Percentiles rank a stretch among this genome's conserved stretches.
phyloP scores from a whole-genome alignment of 2,329 filamentous ascomycete genomes.

The Hypoxylon sp. region DNA sequence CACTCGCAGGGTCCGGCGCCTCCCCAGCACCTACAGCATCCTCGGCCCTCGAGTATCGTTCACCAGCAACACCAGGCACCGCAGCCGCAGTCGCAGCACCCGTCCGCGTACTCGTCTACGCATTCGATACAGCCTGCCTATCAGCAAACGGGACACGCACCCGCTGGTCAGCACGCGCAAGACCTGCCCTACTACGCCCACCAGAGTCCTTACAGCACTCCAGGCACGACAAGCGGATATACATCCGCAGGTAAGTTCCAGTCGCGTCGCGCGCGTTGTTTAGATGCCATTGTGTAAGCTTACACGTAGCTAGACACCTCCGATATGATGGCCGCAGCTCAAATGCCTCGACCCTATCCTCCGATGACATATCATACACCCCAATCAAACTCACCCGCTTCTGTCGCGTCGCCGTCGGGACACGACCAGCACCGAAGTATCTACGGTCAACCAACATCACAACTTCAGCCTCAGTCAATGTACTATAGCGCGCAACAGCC shows the following conservation, averaged over 20 bases:
- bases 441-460: slow-evolving; percentile 83
- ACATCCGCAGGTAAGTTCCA: slow-evolving; percentile 82
- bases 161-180: slow-evolving; percentile 72
- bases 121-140: slow-evolving; percentile 78
- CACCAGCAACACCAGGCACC: slow-evolving; percentile 80
- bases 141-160: slow-evolving; percentile 74
- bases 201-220: slow-evolving; percentile 85
- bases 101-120: slow-evolving; percentile 76
- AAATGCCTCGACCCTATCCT: slow-evolving; percentile 85
- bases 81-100: slow-evolving; percentile 71
- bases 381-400: slow-evolving; percentile 94
- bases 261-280: slow-evolving; percentile 40
- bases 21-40: slow-evolving; percentile 77
- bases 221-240: slow-evolving; percentile 86
- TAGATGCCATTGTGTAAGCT: slow-evolving; percentile 38
- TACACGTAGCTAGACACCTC: slow-evolving; percentile 64
- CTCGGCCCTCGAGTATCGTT: slow-evolving; percentile 79
- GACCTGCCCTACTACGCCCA: slow-evolving; percentile 85
- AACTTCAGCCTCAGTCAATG: slow-evolving; percentile 85
- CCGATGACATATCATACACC: slow-evolving; percentile 93
- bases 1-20: slow-evolving; percentile 79
- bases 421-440: slow-evolving; percentile 92
- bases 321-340: slow-evolving; percentile 77
- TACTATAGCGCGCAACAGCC: slow-evolving; percentile 76
- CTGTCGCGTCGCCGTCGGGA: slow-evolving; percentile 88